A percentile compares a stretch with the other conserved stretches of the same genome.
These are phyloP conservation scores for Melampsora allii-populina DNA, from an alignment of 1,284 basidiomycete genomes.

Conservation along the genomic window DNA sequence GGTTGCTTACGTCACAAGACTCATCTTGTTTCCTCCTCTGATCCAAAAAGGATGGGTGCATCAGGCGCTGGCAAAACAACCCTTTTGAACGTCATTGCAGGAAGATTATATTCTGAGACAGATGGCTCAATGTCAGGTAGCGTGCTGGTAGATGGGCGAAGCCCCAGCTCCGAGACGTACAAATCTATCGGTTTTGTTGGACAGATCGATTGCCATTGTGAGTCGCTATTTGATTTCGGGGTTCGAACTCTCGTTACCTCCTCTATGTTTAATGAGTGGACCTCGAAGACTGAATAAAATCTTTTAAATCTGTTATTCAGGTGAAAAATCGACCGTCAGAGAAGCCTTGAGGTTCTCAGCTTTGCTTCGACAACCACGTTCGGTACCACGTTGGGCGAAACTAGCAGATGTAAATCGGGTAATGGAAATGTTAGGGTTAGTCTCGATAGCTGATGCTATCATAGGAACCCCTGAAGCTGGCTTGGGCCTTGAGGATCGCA, in stretches of 20 bases:
- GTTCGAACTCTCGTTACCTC: not conserved
- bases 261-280: not conserved
- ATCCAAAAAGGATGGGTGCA: constrained; percentile 31
- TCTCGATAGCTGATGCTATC: constrained; percentile 25
- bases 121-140: constrained; percentile 17
- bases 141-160: constrained; percentile 31
- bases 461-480: constrained; percentile 35
- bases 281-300: not conserved
- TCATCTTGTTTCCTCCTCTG: constrained; percentile 1
- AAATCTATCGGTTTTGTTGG: constrained; percentile 38
- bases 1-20: not conserved
- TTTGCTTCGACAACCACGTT: constrained; percentile 31
- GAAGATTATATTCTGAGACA: not conserved
- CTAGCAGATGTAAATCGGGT: constrained; percentile 35
- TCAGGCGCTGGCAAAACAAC: constrained; percentile 41
- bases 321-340: constrained; percentile 28
- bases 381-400: constrained; percentile 33
- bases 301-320: not conserved
- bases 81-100: constrained; percentile 31
- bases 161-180: constrained; percentile 24
- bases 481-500: constrained; percentile 32
- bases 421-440: constrained; percentile 29
- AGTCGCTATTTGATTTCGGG: not conserved
- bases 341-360: constrained; percentile 39
- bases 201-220: constrained; percentile 40